phyloP scores from a whole-genome alignment of 768 basidiomycete species.

The Naganishia vaughanmartiniae region DNA sequence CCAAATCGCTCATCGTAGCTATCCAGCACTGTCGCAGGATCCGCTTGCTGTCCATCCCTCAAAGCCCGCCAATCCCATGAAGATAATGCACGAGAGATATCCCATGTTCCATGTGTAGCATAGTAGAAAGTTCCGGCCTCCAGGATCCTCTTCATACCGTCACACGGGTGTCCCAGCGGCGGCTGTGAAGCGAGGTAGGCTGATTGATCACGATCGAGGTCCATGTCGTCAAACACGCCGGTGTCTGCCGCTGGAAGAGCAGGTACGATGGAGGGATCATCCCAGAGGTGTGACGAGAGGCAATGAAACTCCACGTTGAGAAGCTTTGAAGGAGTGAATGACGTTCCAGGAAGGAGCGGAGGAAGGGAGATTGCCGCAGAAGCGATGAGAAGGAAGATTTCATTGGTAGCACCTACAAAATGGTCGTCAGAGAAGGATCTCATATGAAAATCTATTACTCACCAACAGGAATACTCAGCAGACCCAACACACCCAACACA shows the following conservation, averaged over 20 bases:
- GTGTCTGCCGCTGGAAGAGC: neutral
- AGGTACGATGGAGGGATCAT: conserved; percentile 57
- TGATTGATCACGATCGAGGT: neutral
- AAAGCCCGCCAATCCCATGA: conserved; percentile 63
- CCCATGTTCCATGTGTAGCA: conserved; percentile 77
- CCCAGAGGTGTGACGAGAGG: conserved; percentile 78
- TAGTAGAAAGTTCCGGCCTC: conserved; percentile 93
- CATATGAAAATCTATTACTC: neutral
- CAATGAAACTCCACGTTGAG: conserved; percentile 87
- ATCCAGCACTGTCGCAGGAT: conserved; percentile 25
- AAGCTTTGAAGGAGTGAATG: conserved; percentile 66
- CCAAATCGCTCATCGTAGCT: conserved; percentile 29
- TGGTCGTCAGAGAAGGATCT: neutral
- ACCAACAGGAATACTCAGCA: conserved; percentile 53
- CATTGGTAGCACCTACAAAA: conserved; percentile 31
- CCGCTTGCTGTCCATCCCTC: conserved; percentile 38
- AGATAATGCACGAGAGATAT: conserved; percentile 77
- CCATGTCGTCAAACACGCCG: conserved; percentile 10
- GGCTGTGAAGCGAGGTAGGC: neutral
- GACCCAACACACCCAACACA: conserved; percentile 74
- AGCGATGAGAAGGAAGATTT: conserved; percentile 77
- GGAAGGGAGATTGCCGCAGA: conserved; percentile 68
- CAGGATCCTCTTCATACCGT: conserved; percentile 82
- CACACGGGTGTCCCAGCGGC: conserved; percentile 77
- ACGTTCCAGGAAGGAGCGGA: conserved; percentile 59